Evolutionary conservation across 257 asterid species (phyloP), one percentile per base, ranked within the genome.

Genomic region (Capsicum baccatum): DNA sequence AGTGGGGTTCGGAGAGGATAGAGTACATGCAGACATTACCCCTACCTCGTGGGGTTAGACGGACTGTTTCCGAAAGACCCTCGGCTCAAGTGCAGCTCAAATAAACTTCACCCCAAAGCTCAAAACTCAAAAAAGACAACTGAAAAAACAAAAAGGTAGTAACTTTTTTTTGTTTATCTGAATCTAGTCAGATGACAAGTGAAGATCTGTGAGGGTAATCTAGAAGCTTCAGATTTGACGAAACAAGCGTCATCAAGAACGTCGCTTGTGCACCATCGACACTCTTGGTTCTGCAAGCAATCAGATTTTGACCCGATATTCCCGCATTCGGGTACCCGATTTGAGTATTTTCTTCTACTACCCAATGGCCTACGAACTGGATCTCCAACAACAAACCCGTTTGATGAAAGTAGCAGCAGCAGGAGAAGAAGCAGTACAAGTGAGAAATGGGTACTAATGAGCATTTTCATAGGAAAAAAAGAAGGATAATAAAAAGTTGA

Each of bases 241-340:
- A 89, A 89, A 83, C 92, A 89, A 5, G 67, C 58, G 67, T 89
- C 90, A 60, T 89, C 90, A 26, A 89, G 66, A 44, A 84, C 85
- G 12, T 86, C 78, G 55, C 92, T 89, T 16, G 56, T 80, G 84
- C 91, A 89, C 91, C 91, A 89, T 64, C 79, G 86, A 79, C 91
- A 89, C 0, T 73, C 69, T 4, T 82, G 80, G 5, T 69, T 84
- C 73, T 33, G 35, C 8, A 44, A 12, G 76, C 92, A 89, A 14
- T 84, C 85, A 73, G 87, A 70, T 86, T 79, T 84, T 10, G 79
- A 63, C 57, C 79, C 90, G 37, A 87, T 79, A 4, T 47, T 80
- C 13, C 48, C 50, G 81, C 89, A 89, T 6, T 83, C 80, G 9
- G 57, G 54, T 48, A 50, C 66, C 78, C 47, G 69, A 35, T 83